Evolutionary conservation across 352 stramenopile species (phyloP).

Genomic region (Phytopythium litorale): DNA sequence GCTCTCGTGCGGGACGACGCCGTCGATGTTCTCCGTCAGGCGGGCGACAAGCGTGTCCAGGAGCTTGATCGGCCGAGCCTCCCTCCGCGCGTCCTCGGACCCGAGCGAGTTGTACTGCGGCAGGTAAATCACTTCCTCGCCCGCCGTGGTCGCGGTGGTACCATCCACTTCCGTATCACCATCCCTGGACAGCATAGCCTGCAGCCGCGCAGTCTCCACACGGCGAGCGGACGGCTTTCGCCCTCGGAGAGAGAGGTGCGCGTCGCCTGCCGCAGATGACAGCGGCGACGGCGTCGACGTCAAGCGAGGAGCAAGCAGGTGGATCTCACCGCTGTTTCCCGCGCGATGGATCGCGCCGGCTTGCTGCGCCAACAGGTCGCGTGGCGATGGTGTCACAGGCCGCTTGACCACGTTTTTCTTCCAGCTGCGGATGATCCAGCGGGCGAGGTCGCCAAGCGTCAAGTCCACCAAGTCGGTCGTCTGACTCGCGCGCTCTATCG

Average conservation of each 20-base stretch:
- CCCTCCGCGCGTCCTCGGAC: conserved; percentile 50
- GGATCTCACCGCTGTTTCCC: conserved; percentile 23
- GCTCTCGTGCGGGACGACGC: conserved; percentile 29
- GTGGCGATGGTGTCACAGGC: conserved; percentile 29
- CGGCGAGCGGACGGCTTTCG: conserved; percentile 11
- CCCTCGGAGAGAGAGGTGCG: background rate
- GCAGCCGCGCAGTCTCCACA: conserved; percentile 16
- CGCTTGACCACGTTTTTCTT: conserved; percentile 41
- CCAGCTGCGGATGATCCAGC: conserved; percentile 65
- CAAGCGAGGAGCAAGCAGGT: conserved; percentile 12
- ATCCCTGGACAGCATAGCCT: conserved; percentile 11
- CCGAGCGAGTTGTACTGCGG: conserved; percentile 63
- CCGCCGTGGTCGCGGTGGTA: background rate
- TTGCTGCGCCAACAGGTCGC: conserved; percentile 40
- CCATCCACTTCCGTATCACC: background rate
- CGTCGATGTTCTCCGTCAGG: conserved; percentile 55
- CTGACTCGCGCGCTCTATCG: conserved; percentile 36
- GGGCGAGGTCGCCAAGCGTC: conserved; percentile 45
- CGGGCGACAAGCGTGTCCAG: conserved; percentile 52
- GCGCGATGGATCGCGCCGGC: conserved; percentile 31
- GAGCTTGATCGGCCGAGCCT: conserved; percentile 41
- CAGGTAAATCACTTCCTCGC: conserved; percentile 32
- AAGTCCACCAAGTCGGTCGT: conserved; percentile 33
- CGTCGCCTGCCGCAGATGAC: background rate
- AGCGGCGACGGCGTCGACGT: background rate